A percentile compares a stretch with the other conserved stretches of the same genome.
These are phyloP conservation scores for Crucibulum cyathiforme DNA, from an alignment of 1,284 basidiomycete species.

Conservation along the genomic window DNA sequence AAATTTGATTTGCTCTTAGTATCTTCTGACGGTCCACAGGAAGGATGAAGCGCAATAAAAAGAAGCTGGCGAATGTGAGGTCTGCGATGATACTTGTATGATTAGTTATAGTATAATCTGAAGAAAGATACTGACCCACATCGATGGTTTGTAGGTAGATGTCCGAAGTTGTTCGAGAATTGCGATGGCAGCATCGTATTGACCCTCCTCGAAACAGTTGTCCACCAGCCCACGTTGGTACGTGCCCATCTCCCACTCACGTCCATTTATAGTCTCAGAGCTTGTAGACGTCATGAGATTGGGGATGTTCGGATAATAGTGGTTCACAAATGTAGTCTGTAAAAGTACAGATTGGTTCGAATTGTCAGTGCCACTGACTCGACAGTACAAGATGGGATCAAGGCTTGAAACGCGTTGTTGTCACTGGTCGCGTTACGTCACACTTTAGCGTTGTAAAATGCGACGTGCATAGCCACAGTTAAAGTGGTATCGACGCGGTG, in stretches of 20 bases:
- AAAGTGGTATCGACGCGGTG: too few relatives aligned
- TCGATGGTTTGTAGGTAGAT: conserved; percentile 55
- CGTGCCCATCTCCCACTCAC: conserved; percentile 58
- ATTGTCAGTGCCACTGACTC: neutral
- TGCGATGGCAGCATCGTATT: conserved; percentile 68
- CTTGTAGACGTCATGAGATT: too few relatives aligned
- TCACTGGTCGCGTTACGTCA: neutral
- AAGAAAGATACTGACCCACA: conserved; percentile 45
- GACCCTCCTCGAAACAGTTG: conserved; percentile 74
- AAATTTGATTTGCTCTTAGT: conserved; percentile 40
- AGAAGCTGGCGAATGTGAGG: conserved; percentile 70
- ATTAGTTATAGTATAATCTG: conserved; percentile 8
- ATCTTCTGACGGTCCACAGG: conserved; percentile 36
- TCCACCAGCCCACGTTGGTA: conserved; percentile 68
- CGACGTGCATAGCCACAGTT: too few relatives aligned
- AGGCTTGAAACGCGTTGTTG: neutral
- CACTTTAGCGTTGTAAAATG: neutral
- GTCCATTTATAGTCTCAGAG: neutral
- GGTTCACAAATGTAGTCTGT: too few relatives aligned
- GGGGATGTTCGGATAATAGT: too few relatives aligned
- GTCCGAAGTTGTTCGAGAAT: conserved; percentile 66
- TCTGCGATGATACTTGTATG: conserved; percentile 32
- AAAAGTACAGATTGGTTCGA: too few relatives aligned
- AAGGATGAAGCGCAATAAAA: conserved; percentile 70
- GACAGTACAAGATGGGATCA: neutral